Base-by-base conservation (phyloP, 2,329 filamentous ascomycete genomes). In the Macroventuria anomochaeta region DNA sequence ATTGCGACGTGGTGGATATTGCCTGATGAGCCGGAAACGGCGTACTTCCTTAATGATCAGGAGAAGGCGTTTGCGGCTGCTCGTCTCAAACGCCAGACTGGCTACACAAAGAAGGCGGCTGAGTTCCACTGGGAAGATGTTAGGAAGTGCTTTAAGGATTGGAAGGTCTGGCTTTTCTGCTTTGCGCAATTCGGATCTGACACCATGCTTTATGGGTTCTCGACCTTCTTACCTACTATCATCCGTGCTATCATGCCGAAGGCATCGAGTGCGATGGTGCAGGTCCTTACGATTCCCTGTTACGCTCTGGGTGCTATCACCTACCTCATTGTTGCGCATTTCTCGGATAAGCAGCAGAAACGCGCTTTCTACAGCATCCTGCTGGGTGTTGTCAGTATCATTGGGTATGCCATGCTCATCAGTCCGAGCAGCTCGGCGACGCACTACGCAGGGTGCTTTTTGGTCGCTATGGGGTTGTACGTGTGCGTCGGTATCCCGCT, bases 151-250 rank as follows among this genome's bases (percentile, higher is more conserved):
- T 84, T 90, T 55, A 81, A 79, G 58, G 90, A 93, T 72, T 91
- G 88, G 88, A 91, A 89, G 69, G 84, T 90, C 20, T 91, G 86
- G 80, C 75, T 81, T 1, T 91, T 91, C 69, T 87, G 82, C 58
- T 71, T 85, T 31, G 88, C 80, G 5, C 88, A 91, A 69, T 92
- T 92, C 67, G 88, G 88, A 4, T 81, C 83, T 13, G 88, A 91
- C 65, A 90, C 87, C 1, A 89, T 92, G 84, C 79, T 93, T 0
- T 93, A 93, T 65, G 88, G 89, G 4, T 92, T 86, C 72, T 88
- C 85, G 42, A 91, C 88, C 0, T 93, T 93, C 68, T 75, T 93
- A 37, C 90, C 90, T 0, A 91, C 88, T 4, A 93, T 93, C 60
- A 91, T 93, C 70, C 79, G 84, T 34, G 85, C 82, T 3, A 83